Conservation (phyloP, 2,329 filamentous ascomycete genomes). For the Leptographium lundbergii region DNA sequence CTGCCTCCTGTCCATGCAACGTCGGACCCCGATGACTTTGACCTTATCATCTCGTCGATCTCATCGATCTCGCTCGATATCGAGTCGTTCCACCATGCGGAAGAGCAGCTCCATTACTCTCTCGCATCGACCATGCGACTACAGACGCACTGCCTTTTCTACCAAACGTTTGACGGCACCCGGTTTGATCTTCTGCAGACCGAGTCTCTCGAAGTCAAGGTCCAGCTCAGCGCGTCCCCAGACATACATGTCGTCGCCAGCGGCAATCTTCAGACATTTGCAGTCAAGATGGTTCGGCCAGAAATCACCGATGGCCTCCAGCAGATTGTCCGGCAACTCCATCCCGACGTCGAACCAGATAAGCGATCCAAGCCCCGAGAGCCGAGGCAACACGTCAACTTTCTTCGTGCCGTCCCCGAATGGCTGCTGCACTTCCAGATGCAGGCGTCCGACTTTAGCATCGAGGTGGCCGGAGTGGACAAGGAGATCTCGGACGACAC, state of each 20-base stretch:
- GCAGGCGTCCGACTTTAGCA: constrained; percentile 76
- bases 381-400: constrained; percentile 46
- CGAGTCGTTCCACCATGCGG: constrained; percentile 85
- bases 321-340: constrained; percentile 78
- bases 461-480: constrained; percentile 85
- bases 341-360: constrained; percentile 54
- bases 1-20: constrained; percentile 62
- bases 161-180: constrained; percentile 73
- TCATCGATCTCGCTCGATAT: constrained; percentile 88
- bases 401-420: constrained; percentile 63
- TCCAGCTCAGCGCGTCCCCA: constrained; percentile 72
- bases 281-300: constrained; percentile 76
- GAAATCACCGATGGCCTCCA: constrained; percentile 89
- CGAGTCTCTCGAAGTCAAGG: constrained; percentile 76
- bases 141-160: constrained; percentile 82
- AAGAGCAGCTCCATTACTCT: constrained; percentile 77
- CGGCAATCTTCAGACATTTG: constrained; percentile 74
- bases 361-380: constrained; percentile 37
- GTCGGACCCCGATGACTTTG: constrained; percentile 66
- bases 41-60: constrained; percentile 67
- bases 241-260: constrained; percentile 72
- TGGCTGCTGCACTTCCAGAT: constrained; percentile 81
- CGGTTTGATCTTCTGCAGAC: constrained; percentile 80
- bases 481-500: constrained; percentile 69
- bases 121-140: constrained; percentile 71